phyloP scores from a whole-genome alignment of 306 rosid genomes.

The Cicer cuneatum region DNA sequence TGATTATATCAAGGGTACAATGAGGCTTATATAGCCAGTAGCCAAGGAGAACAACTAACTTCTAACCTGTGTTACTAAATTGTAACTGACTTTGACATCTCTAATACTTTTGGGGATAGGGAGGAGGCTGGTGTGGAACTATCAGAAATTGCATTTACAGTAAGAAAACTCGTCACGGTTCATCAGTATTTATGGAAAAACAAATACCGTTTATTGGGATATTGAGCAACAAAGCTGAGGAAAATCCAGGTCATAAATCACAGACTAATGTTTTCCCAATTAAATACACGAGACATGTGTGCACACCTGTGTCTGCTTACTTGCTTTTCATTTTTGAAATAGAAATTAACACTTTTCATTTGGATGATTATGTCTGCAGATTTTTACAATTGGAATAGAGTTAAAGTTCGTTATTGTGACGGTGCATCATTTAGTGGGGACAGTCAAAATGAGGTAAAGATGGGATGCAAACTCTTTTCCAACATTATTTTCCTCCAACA shows the following conservation, averaged over 20 bases:
- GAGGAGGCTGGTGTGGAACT: conserved; percentile 94
- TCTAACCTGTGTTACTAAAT: too few relatives aligned
- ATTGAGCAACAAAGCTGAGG: conserved; percentile 71
- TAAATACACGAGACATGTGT: not conserved
- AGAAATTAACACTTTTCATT: conserved; percentile 26
- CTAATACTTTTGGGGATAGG: conserved; percentile 52
- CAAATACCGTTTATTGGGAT: conserved; percentile 79
- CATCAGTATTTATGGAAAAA: conserved; percentile 78
- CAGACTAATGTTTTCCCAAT: conserved; percentile 12
- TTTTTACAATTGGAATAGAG: conserved; percentile 85
- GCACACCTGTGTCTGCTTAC: not conserved
- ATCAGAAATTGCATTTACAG: conserved; percentile 67
- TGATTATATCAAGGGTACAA: too few relatives aligned
- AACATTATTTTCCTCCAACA: conserved; percentile 1
- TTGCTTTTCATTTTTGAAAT: conserved; percentile 23
- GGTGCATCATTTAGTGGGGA: conserved; percentile 93
- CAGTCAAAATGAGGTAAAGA: conserved; percentile 62
- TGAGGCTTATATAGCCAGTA: too few relatives aligned
- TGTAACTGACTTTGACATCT: too few relatives aligned
- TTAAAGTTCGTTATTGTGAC: conserved; percentile 88
- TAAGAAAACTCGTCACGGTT: conserved; percentile 85
- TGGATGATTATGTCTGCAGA: conserved; percentile 54
- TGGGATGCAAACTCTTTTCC: conserved; percentile 22
- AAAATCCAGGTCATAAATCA: conserved; percentile 69
- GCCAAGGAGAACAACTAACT: too few relatives aligned